Base-by-base conservation (phyloP, 2,329 filamentous ascomycete species). In the Shiraia sp. region DNA sequence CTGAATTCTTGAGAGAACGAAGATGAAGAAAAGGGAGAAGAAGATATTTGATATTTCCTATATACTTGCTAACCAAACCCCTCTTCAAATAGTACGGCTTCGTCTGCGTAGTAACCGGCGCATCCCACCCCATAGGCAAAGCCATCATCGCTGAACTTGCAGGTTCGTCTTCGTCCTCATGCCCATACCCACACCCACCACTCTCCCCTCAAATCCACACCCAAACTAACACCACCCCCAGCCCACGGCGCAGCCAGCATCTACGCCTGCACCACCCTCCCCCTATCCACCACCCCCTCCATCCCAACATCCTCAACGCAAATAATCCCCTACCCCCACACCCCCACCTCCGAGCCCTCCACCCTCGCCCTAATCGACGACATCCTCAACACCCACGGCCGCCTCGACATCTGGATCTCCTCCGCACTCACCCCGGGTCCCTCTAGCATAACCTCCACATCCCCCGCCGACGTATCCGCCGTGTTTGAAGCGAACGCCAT, bases 171-270 rank as follows among this genome's bases (percentile, higher is more conserved):
- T 33, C 13, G 6, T 22, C 9, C 49, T 4, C 10, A 40, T 13
- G 30, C 15, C 40, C 10, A 6, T 10, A 14, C 14, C 19, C 10
- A 24, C 16, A 2, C 8, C 13, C 5, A 10, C 32, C 7, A 3
- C 23, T 6, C 36, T 17, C 24, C 8, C 8, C 9, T 10, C 7
- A 34, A 26, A 16, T 13, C 5, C 10, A 17, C 26, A 33, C 23
- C 16, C 17, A 3, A 8, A 36, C 17, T 9, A 27, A 24, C 32
- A 6, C 27, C 46, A 5, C 2, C 14, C 5, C 32, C 38, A 81
- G 81, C 80, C 32, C 82, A 85, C 57, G 82, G 82, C 29, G 82
- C 81, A 47, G 82, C 82, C 30, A 82, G 79, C 54, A 80, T 85
- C 50, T 85, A 85, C 55, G 77, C 79, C 32, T 82, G 79, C 64